These are phyloP conservation scores for Aspergillus spinulosporus DNA, from an alignment of 2,329 filamentous ascomycete species.

Conservation along the genomic window DNA sequence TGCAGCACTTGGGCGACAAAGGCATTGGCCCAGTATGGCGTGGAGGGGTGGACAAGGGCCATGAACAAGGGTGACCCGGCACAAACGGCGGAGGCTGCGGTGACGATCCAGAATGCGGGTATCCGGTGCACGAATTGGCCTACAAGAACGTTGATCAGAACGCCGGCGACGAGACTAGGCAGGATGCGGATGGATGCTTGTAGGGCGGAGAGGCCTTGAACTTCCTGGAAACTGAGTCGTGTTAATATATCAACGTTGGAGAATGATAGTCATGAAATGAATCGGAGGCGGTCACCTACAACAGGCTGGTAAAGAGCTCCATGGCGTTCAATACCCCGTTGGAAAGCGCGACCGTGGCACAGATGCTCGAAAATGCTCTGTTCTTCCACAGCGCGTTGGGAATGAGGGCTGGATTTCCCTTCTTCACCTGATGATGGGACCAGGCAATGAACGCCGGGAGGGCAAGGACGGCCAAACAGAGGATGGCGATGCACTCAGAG, in stretches of 20 bases:
- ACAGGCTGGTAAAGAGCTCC: slow-evolving; percentile 9
- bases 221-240: slow-evolving; percentile 37
- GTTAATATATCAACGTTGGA: slow-evolving; percentile 22
- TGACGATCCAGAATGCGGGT: slow-evolving; percentile 47
- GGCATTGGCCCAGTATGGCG: slow-evolving; percentile 38
- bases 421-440: too few relatives aligned
- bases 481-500: too few relatives aligned
- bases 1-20: slow-evolving; percentile 27
- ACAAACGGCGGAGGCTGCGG: slow-evolving; percentile 27
- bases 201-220: slow-evolving; percentile 49
- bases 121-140: slow-evolving; percentile 38
- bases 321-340: neutral
- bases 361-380: too few relatives aligned
- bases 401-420: too few relatives aligned
- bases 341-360: too few relatives aligned
- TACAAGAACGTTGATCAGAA: too few relatives aligned
- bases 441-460: too few relatives aligned
- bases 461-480: too few relatives aligned
- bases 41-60: slow-evolving; percentile 34
- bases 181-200: slow-evolving; percentile 49
- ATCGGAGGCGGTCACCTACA: neutral
- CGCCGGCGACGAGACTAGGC: slow-evolving; percentile 42
- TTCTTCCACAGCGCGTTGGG: too few relatives aligned
- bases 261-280: slow-evolving; percentile 23
- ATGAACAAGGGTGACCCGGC: slow-evolving; percentile 11